Conservation (phyloP, 371 early-diverging fungal genomes). For the Mucor sp. region DNA sequence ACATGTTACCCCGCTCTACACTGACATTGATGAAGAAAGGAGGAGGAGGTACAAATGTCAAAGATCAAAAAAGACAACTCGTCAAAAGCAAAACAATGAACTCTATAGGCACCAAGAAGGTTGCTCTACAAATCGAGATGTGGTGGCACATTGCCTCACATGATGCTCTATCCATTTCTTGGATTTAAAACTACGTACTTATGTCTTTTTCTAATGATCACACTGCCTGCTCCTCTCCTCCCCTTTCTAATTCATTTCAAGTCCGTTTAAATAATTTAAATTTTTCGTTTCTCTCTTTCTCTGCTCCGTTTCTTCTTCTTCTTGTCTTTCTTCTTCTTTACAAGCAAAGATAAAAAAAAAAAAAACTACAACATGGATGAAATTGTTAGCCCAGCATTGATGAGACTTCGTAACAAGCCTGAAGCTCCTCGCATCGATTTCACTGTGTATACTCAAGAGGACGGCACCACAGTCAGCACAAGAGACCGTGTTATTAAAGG, state of each 20-base stretch:
- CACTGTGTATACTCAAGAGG: conserved; percentile 75
- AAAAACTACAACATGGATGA: conserved; percentile 7
- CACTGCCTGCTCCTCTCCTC: neutral
- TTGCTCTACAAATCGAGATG: neutral
- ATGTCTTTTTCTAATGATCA: neutral
- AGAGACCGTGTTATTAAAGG: conserved; percentile 79
- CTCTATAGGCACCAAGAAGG: neutral
- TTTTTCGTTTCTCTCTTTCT: neutral
- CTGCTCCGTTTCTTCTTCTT: neutral
- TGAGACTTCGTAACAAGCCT: conserved; percentile 29
- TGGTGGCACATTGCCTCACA: neutral
- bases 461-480: conserved; percentile 79
- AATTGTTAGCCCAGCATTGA: conserved; percentile 23
- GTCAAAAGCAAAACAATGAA: neutral
- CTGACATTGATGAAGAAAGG: neutral
- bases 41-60: too few species aligned
- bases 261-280: neutral
- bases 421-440: conserved; percentile 63
- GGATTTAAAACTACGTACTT: neutral
- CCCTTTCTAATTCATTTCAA: neutral
- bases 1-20: neutral
- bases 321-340: neutral
- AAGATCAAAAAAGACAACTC: too few species aligned
- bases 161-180: neutral
- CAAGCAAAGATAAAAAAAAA: too few species aligned